phyloP scores from a whole-genome alignment of 257 asterid species.

The Solanum ossicruentum region DNA sequence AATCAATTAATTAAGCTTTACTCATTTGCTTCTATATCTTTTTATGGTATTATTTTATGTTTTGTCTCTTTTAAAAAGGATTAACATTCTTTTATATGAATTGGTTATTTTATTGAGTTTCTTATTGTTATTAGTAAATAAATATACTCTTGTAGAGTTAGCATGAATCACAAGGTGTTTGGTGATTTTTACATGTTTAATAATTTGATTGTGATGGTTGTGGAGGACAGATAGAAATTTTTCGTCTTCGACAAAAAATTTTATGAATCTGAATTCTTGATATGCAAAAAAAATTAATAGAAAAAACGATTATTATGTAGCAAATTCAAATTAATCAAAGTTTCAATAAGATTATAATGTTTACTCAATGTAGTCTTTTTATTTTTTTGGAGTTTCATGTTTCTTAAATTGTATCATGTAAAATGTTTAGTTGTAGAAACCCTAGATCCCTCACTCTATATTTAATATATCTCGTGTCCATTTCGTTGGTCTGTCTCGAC shows the following conservation, averaged over 20 bases:
- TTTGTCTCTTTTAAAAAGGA: neutral
- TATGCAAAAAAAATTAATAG: neutral
- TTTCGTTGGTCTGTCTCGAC: neutral
- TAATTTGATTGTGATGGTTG: neutral
- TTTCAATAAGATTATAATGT: neutral
- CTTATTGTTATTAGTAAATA: neutral
- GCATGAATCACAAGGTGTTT: neutral
- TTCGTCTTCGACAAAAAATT: rapidly evolving
- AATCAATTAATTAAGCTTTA: neutral
- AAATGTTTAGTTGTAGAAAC: neutral
- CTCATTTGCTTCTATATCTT: neutral
- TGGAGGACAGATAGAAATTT: rapidly evolving
- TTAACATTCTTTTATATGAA: neutral
- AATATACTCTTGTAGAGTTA: neutral
- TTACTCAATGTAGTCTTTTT: neutral
- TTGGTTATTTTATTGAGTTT: neutral
- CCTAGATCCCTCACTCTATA: neutral
- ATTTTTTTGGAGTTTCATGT: neutral
- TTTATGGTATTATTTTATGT: neutral
- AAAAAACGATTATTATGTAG: neutral
- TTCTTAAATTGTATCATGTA: neutral
- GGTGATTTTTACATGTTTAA: neutral
- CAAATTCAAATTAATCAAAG: neutral
- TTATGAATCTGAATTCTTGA: neutral
- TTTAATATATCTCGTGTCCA: neutral